These are phyloP conservation scores for Arctium minus DNA, from an alignment of 129 eudicot genomes.

Conservation along the genomic window DNA sequence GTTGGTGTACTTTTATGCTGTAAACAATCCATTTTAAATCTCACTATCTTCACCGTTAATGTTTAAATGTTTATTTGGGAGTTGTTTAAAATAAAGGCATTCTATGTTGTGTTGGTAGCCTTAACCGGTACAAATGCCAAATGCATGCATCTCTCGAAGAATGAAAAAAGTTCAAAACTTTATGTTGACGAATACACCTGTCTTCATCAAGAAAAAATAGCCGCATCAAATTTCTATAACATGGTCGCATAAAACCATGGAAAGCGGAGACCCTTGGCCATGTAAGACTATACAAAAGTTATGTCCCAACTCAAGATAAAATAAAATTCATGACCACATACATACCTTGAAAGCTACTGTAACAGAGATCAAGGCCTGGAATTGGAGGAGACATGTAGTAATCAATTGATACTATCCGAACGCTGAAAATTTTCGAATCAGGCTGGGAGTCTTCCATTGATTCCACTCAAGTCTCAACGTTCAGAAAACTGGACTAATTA, in stretches of 20 bases:
- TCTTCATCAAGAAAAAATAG: slow-evolving; percentile 4
- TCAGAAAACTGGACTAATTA: not conserved
- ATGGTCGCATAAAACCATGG: not conserved
- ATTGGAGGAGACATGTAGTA: slow-evolving; percentile 88
- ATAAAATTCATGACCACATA: not conserved
- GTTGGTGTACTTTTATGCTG: not conserved
- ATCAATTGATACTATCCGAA: slow-evolving; percentile 88
- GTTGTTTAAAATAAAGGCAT: not conserved
- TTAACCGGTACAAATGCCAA: not conserved
- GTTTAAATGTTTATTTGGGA: not conserved
- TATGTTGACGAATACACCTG: not conserved
- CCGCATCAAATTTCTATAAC: not conserved
- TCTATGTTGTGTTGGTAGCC: not conserved
- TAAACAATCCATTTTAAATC: not conserved
- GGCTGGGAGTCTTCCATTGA: slow-evolving; percentile 52
- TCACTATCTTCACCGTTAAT: not conserved
- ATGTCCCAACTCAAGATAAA: not conserved
- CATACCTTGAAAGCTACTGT: slow-evolving; percentile 83
- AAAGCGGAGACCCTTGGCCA: not conserved
- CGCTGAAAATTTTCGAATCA: slow-evolving; percentile 51
- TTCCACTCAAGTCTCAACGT: not conserved
- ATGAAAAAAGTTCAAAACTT: not conserved
- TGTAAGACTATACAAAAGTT: not conserved
- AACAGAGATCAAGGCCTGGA: slow-evolving; percentile 59
- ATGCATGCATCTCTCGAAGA: not conserved